These are phyloP conservation scores for Alopecurus myosuroides DNA, from an alignment of 176 grass and related monocot genomes.

Conservation along the genomic window DNA sequence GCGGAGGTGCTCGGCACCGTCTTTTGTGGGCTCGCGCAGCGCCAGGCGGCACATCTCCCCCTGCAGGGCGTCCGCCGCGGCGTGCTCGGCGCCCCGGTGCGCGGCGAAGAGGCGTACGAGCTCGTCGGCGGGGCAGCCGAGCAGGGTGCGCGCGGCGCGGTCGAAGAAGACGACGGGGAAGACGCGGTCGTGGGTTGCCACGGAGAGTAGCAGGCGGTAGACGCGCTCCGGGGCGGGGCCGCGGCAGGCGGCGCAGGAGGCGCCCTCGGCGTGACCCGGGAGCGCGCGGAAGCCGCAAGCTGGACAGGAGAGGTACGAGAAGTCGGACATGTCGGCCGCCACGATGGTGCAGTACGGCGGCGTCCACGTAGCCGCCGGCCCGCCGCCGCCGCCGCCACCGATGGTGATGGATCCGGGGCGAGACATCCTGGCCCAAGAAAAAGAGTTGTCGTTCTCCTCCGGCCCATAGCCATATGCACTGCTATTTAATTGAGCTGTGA, in stretches of 20 bases:
- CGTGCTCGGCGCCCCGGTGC: constrained; percentile 28
- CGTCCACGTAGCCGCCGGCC: constrained; percentile 44
- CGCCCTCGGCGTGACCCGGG: not conserved
- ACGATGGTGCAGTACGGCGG: constrained; percentile 67
- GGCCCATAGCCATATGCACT: not conserved
- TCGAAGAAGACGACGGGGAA: constrained; percentile 62
- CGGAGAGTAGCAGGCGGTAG: constrained; percentile 64
- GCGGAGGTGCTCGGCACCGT: constrained; percentile 48
- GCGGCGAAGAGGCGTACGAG: constrained; percentile 33
- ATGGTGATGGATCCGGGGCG: not conserved
- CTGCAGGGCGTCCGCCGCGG: constrained; percentile 39
- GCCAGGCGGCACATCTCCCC: constrained; percentile 70
- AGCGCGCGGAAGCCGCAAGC: constrained; percentile 41
- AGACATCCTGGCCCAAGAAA: constrained; percentile 24
- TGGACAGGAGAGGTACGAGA: constrained; percentile 57
- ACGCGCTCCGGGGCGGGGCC: constrained; percentile 14
- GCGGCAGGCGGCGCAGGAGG: constrained; percentile 31
- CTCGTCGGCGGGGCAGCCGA: constrained; percentile 57
- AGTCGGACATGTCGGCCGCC: constrained; percentile 42
- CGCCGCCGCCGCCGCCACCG: not conserved
- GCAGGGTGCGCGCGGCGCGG: constrained; percentile 45
- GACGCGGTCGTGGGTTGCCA: constrained; percentile 64
- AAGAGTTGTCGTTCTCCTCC: not conserved
- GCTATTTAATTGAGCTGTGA: not conserved
- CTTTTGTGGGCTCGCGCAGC: constrained; percentile 37